Percentiles rank a stretch among this genome's conserved stretches.
Conservation (phyloP, 495 filamentous ascomycete species). For the Tuber aestivum region DNA sequence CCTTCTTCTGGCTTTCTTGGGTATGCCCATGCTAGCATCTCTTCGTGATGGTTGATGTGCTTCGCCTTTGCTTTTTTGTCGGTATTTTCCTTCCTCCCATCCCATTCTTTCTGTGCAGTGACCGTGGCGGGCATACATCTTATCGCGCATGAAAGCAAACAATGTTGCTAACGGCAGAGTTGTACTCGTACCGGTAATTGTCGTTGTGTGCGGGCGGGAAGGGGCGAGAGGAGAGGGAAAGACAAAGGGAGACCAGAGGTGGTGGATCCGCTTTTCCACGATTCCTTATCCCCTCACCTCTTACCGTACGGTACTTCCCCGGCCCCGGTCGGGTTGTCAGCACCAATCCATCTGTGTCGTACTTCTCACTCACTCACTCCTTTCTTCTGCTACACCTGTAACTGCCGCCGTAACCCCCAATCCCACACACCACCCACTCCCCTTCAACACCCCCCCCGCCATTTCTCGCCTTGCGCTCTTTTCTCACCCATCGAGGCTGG, state of each 20-base stretch:
- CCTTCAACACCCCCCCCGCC: background rate
- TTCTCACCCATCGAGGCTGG: background rate
- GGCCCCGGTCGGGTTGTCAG: slow-evolving; percentile 9
- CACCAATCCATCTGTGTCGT: slow-evolving; percentile 5
- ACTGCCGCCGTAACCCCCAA: slow-evolving; percentile 20
- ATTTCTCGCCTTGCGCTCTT: background rate
- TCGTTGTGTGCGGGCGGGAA: background rate
- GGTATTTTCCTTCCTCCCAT: background rate
- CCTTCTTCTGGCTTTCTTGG: background rate
- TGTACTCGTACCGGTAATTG: no score
- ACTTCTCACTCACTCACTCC: slow-evolving; percentile 10
- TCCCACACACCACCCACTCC: slow-evolving; percentile 8
- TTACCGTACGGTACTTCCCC: slow-evolving; percentile 2
- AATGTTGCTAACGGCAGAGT: background rate
- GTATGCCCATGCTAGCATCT: background rate
- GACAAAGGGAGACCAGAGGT: background rate
- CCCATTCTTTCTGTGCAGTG: background rate
- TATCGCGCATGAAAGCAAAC: background rate
- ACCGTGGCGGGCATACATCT: background rate
- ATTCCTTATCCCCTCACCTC: slow-evolving; percentile 16
- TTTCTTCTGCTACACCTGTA: slow-evolving; percentile 1
- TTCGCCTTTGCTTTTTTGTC: background rate
- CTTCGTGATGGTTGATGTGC: background rate
- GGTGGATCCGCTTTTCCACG: slow-evolving; percentile 10
- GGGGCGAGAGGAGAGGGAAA: background rate